Evolutionary conservation across 805 yeast species (phyloP), one percentile per base, ranked within the genome.

Genomic region (Yamadazyma insecticola): DNA sequence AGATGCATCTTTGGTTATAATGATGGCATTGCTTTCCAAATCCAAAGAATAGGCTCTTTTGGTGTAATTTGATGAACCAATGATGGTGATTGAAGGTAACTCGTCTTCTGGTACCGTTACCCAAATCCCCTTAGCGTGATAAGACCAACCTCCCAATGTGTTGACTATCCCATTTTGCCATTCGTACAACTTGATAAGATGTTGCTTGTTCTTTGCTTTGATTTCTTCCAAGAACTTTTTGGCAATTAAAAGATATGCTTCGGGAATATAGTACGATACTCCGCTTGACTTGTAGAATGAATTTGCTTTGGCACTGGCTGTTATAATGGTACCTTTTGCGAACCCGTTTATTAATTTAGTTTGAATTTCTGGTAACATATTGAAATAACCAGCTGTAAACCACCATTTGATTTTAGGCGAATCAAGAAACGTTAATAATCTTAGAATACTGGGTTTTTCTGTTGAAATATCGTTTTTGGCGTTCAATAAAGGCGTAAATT

Each of bases 121-220:
- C 97, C 97, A 92, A 4, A 90, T 61, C 1, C 98, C 98, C 52
- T 92, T 92, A 10, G 98, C 97, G 51, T 92, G 98, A 55, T 92
- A 92, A 0, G 97, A 85, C 97, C 98, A 90, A 1, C 98, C 98
- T 17, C 67, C 72, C 1, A 78, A 72, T 6, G 82, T 73, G 50
- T 87, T 86, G 3, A 87, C 95, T 3, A 77, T 63, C 1, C 98
- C 98, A 29, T 74, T 76, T 48, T 74, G 72, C 98, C 98, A 92
- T 55, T 90, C 97, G 34, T 67, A 68, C 22, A 92, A 60, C 13
- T 60, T 55, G 18, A 90, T 77, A 21, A 62, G 44, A 2, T 60
- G 35, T 12, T 64, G 59, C 44, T 67, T 71, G 2, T 69, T 64
- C 18, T 57, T 46, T 8, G 43, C 36, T 14, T 56, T 52, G 6